These are phyloP conservation scores for Brasenia schreberi DNA, from an alignment of 164 flowering plant genomes.

Conservation along the genomic window DNA sequence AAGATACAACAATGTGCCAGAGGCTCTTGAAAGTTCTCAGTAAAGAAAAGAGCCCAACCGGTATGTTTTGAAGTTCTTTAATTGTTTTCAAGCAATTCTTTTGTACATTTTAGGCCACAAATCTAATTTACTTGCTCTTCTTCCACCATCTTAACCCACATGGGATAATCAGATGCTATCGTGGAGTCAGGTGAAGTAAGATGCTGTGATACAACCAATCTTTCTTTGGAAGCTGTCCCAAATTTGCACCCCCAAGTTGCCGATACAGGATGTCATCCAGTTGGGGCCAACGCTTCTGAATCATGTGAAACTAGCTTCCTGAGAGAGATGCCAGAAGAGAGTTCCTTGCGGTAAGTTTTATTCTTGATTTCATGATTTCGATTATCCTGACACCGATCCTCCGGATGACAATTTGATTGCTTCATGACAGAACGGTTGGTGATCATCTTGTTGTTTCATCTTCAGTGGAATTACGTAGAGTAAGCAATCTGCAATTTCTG, in stretches of 20 bases:
- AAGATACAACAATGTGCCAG: conserved; percentile 67
- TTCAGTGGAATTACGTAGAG: background rate
- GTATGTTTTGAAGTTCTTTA: background rate
- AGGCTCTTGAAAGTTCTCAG: conserved; percentile 27
- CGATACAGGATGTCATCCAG: background rate
- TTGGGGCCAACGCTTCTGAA: background rate
- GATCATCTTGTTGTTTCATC: background rate
- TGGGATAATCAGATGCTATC: background rate
- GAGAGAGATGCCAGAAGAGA: background rate
- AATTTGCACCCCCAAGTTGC: background rate
- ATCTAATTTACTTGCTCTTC: too few relatives aligned
- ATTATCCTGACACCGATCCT: background rate
- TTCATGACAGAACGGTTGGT: background rate
- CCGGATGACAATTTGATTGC: background rate
- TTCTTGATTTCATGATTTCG: too few relatives aligned
- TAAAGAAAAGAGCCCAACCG: conserved; percentile 1
- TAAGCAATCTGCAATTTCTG: background rate
- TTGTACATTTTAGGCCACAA: too few relatives aligned
- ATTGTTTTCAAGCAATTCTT: too few relatives aligned
- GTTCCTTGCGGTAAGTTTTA: background rate
- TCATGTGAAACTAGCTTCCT: background rate
- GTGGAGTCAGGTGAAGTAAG: background rate
- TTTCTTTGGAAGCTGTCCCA: background rate
- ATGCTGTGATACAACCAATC: background rate
- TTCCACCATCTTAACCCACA: background rate